A percentile compares a stretch with the other conserved stretches of the same genome.
These are phyloP conservation scores for Pseudonectria foliicola DNA, from an alignment of 2,329 filamentous ascomycete genomes.

Conservation along the genomic window DNA sequence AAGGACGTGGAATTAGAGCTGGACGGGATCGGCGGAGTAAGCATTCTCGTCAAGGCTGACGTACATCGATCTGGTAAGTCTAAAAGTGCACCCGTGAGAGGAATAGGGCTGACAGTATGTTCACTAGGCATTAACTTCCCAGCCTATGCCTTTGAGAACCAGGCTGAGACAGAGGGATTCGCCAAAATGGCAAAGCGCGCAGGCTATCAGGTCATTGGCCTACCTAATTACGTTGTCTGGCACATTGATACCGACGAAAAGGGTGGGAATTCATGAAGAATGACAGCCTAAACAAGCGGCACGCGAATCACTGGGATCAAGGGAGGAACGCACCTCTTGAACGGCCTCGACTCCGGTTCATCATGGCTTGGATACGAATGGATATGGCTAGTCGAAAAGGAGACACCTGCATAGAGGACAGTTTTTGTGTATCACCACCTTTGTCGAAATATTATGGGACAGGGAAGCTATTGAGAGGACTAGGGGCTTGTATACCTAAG, in stretches of 20 bases:
- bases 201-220: constrained; percentile 82
- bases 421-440: too few species aligned
- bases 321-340: too few species aligned
- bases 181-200: constrained; percentile 98
- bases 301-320: not conserved
- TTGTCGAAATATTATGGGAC: too few species aligned
- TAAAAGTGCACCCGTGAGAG: not conserved
- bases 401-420: too few species aligned
- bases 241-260: constrained; percentile 97
- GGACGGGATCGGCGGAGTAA: constrained; percentile 94
- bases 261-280: constrained; percentile 59
- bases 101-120: constrained; percentile 16
- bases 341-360: too few species aligned
- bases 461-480: too few species aligned
- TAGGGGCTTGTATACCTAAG: too few species aligned
- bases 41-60: constrained; percentile 95
- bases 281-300: constrained; percentile 4
- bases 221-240: constrained; percentile 98
- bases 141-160: constrained; percentile 93
- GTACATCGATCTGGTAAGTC: constrained; percentile 82
- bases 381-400: too few species aligned
- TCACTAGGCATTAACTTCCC: constrained; percentile 88
- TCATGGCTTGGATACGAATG: too few species aligned
- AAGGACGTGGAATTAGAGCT: constrained; percentile 89
- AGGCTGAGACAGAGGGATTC: constrained; percentile 97